phyloP scores from a whole-genome alignment of 768 basidiomycete species.

The Kwoniella dendrophila region DNA sequence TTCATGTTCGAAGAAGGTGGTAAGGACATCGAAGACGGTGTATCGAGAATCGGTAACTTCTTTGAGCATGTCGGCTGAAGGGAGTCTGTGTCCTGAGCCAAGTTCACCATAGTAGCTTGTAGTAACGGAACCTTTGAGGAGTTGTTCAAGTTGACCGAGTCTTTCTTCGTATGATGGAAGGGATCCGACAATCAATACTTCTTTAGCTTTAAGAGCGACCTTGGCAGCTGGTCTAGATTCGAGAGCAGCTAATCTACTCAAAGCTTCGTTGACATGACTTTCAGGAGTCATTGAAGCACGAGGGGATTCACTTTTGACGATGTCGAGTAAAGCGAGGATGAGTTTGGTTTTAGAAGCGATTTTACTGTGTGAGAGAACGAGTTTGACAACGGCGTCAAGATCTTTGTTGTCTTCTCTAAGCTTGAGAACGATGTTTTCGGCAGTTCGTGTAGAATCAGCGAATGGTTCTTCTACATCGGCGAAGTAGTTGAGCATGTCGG shows the following conservation, averaged over 20 bases:
- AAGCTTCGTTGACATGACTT: slow-evolving; percentile 70
- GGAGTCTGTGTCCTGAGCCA: slow-evolving; percentile 69
- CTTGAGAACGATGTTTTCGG: slow-evolving; percentile 85
- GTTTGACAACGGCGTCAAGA: slow-evolving; percentile 78
- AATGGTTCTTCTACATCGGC: slow-evolving; percentile 87
- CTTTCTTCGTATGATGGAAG: slow-evolving; percentile 98
- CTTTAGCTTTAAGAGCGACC: slow-evolving; percentile 91
- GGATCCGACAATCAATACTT: slow-evolving; percentile 92
- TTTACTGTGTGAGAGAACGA: slow-evolving; percentile 94
- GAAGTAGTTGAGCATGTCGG: slow-evolving; percentile 74
- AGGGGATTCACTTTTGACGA: slow-evolving; percentile 80
- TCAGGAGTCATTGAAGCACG: slow-evolving; percentile 69
- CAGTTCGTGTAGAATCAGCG: slow-evolving; percentile 69
- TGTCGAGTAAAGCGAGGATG: slow-evolving; percentile 79
- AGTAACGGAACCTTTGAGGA: slow-evolving; percentile 83
- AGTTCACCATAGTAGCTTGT: slow-evolving; percentile 88
- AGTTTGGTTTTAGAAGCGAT: slow-evolving; percentile 89
- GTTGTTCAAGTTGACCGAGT: slow-evolving; percentile 86
- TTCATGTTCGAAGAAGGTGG: slow-evolving; percentile 86
- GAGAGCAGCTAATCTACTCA: slow-evolving; percentile 78
- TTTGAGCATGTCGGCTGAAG: slow-evolving; percentile 80
- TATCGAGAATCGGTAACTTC: slow-evolving; percentile 96
- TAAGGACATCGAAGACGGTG: slow-evolving; percentile 95
- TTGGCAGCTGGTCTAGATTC: slow-evolving; percentile 92
- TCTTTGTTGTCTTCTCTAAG: slow-evolving; percentile 92